phyloP scores from a whole-genome alignment of 108 stramenopile species.

The Cyclostephanos invisitatus region DNA sequence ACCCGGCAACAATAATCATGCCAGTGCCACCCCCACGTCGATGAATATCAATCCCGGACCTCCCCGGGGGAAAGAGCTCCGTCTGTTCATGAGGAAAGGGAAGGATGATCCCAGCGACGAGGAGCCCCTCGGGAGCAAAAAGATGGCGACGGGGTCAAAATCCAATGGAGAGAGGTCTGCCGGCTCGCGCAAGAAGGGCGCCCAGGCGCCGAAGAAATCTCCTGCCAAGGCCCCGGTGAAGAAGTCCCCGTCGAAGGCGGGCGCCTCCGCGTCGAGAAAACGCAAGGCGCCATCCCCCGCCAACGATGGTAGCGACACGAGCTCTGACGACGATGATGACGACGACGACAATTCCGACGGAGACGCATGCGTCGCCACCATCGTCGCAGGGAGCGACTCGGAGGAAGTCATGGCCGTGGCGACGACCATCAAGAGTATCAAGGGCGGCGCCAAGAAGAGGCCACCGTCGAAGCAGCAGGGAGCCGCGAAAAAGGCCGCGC shows the following conservation, averaged over 20 bases:
- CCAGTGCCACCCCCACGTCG: conserved; percentile 5
- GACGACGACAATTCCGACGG: conserved; percentile 15
- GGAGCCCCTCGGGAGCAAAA: conserved; percentile 15
- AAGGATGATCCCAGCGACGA: conserved; percentile 19
- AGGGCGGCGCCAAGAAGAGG: conserved; percentile 29
- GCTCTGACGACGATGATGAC: conserved; percentile 22
- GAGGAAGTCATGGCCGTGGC: conserved; percentile 34
- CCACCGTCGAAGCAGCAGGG: background rate
- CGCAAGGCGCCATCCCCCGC: conserved; percentile 26
- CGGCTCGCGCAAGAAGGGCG: background rate
- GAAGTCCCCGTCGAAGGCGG: conserved; percentile 19
- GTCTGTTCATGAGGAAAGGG: conserved; percentile 17
- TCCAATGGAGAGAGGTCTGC: conserved; percentile 8
- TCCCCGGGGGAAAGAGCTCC: conserved; percentile 42
- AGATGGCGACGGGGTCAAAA: conserved; percentile 5
- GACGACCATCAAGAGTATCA: conserved; percentile 29
- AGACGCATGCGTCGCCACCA: conserved; percentile 20
- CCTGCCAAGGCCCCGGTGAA: conserved; percentile 15
- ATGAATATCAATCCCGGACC: conserved; percentile 12
- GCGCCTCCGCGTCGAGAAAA: conserved; percentile 20
- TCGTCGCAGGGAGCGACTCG: conserved; percentile 25
- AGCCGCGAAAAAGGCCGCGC: conserved; percentile 30
- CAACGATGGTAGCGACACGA: conserved; percentile 22
- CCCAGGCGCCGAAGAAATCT: conserved; percentile 7
- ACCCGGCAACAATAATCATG: background rate